Percentiles rank a stretch among this genome's conserved stretches.
phyloP scores from a whole-genome alignment of 495 filamentous ascomycete species.

The Penicillium samsonianum region DNA sequence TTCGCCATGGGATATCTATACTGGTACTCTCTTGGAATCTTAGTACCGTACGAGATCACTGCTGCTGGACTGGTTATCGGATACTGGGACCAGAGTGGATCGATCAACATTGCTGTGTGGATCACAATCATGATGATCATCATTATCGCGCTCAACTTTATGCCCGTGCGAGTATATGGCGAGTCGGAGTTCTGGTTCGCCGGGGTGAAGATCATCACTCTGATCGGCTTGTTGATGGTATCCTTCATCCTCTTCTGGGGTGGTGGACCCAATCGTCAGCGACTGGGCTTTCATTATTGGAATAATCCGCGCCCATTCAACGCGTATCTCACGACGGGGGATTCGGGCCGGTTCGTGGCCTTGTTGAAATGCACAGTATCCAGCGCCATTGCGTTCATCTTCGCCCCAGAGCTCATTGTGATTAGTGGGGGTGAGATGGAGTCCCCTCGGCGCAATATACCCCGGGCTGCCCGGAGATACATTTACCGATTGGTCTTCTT shows the following conservation, averaged over 20 bases:
- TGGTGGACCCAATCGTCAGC: conserved; percentile 61
- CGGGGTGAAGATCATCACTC: conserved; percentile 74
- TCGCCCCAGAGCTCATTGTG: conserved; percentile 57
- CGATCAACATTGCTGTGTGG: conserved; percentile 56
- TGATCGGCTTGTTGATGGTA: conserved; percentile 67
- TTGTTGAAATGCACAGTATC: conserved; percentile 46
- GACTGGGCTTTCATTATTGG: conserved; percentile 75
- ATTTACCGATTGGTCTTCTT: conserved; percentile 88
- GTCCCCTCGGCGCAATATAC: conserved; percentile 75
- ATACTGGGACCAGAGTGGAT: conserved; percentile 59
- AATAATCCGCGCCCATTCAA: conserved; percentile 68
- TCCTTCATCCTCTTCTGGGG: conserved; percentile 73
- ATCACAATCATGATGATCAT: conserved; percentile 72
- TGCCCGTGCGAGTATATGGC: conserved; percentile 68
- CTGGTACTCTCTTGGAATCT: conserved; percentile 66
- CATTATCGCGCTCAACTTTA: conserved; percentile 65
- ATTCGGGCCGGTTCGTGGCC: conserved; percentile 47
- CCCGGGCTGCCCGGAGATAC: conserved; percentile 73
- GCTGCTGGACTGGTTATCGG: conserved; percentile 71
- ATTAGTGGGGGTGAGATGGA: conserved; percentile 68
- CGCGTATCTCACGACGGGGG: conserved; percentile 29
- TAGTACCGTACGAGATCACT: conserved; percentile 66
- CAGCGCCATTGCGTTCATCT: conserved; percentile 57
- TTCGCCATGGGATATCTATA: conserved; percentile 65
- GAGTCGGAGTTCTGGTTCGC: conserved; percentile 76